Percentiles rank a stretch among this genome's conserved stretches.
Evolutionary conservation across 768 basidiomycete genomes (phyloP).

Genomic region (Clathrus columnatus): DNA sequence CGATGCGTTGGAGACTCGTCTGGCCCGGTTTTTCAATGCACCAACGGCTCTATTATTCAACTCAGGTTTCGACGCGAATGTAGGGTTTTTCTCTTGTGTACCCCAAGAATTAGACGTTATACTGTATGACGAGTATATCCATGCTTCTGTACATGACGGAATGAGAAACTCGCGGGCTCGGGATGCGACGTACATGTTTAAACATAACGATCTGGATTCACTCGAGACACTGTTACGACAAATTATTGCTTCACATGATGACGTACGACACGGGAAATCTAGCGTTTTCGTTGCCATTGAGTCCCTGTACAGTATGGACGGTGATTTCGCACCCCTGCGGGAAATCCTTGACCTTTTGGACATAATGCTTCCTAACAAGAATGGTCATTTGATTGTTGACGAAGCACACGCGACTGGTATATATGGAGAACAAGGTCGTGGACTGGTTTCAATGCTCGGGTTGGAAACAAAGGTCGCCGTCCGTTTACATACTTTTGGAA

Average conservation of each 20-base stretch:
- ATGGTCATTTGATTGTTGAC: slow-evolving; percentile 74
- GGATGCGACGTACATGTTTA: slow-evolving; percentile 40
- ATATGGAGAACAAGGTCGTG: slow-evolving; percentile 71
- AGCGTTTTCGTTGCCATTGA: slow-evolving; percentile 81
- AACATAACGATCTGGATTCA: slow-evolving; percentile 58
- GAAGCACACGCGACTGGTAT: slow-evolving; percentile 93
- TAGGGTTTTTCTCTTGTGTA: slow-evolving; percentile 71
- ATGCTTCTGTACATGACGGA: slow-evolving; percentile 88
- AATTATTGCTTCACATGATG: slow-evolving; percentile 30
- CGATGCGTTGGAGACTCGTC: slow-evolving; percentile 58
- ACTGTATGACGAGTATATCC: slow-evolving; percentile 80
- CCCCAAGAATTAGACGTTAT: slow-evolving; percentile 73
- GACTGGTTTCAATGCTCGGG: slow-evolving; percentile 62
- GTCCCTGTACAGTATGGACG: slow-evolving; percentile 93
- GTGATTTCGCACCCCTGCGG: slow-evolving; percentile 70
- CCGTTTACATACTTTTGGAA: slow-evolving; percentile 87
- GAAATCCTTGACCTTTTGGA: slow-evolving; percentile 60
- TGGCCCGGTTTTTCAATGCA: slow-evolving; percentile 53
- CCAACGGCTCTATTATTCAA: slow-evolving; percentile 77
- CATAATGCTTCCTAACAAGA: slow-evolving; percentile 47
- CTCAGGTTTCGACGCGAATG: slow-evolving; percentile 90
- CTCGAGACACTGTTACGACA: slow-evolving; percentile 37
- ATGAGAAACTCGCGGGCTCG: slow-evolving; percentile 48
- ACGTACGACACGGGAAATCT: slow-evolving; percentile 29
- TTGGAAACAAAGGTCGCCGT: slow-evolving; percentile 65